Conservation (phyloP, 345 rosid species). For the Acer negundo region DNA sequence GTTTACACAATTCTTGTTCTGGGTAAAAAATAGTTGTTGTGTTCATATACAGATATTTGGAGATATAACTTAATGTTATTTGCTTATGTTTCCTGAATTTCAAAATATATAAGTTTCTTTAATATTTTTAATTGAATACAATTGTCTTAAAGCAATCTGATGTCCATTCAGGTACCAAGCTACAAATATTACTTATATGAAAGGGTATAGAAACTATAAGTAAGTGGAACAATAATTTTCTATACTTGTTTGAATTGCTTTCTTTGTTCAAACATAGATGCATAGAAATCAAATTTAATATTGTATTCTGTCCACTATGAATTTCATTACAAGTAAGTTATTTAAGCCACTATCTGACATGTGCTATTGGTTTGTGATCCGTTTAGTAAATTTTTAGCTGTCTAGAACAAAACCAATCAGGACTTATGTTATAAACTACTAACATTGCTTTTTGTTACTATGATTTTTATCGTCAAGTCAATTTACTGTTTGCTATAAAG, state of each 20-base stretch:
- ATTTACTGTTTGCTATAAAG: not conserved
- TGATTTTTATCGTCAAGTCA: not conserved
- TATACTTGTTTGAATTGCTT: not conserved
- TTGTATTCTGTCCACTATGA: not conserved
- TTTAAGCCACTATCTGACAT: not conserved
- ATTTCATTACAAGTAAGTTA: not conserved
- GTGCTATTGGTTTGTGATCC: too few species aligned
- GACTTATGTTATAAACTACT: not conserved
- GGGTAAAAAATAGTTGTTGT: not conserved
- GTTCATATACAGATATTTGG: not conserved
- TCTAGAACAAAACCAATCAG: not conserved
- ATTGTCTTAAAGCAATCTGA: constrained; percentile 3
- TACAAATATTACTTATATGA: constrained; percentile 9
- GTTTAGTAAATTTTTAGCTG: not conserved
- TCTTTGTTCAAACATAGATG: not conserved
- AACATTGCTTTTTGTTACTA: not conserved
- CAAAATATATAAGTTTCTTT: not conserved
- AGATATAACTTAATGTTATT: not conserved
- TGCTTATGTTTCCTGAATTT: not conserved
- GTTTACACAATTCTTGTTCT: constrained; percentile 17
- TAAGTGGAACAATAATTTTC: constrained; percentile 17
- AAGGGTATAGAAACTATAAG: constrained; percentile 22
- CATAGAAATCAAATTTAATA: not conserved
- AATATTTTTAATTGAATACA: not conserved
- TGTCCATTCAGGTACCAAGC: constrained; percentile 18